These are phyloP conservation scores for Ceratocystis cacaofunesta DNA, from an alignment of 2,329 filamentous ascomycete species.

Conservation along the genomic window DNA sequence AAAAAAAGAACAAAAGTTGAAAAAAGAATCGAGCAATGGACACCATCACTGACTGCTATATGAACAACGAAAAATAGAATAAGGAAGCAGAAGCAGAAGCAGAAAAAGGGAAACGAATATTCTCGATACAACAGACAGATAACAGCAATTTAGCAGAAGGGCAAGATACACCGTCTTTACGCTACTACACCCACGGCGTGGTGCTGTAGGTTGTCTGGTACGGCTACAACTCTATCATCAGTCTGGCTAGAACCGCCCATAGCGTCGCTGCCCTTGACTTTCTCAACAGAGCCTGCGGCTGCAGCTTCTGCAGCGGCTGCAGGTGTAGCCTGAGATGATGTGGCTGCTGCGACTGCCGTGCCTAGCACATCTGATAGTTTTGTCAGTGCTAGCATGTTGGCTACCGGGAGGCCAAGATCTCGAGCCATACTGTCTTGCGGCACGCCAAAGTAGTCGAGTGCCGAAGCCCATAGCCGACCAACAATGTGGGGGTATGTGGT, in stretches of 20 bases:
- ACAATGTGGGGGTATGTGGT: constrained; percentile 27
- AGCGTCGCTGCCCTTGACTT: not conserved
- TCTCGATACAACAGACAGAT: constrained; percentile 13
- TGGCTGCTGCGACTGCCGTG: constrained; percentile 13
- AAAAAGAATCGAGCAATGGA: not conserved
- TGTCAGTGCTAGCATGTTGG: constrained; percentile 12
- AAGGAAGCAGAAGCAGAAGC: constrained; percentile 2
- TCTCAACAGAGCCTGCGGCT: not conserved
- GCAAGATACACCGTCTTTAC: not conserved
- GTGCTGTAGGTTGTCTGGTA: not conserved
- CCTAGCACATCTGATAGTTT: constrained; percentile 16
- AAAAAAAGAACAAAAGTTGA: constrained; percentile 4
- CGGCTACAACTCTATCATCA: not conserved
- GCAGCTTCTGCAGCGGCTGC: constrained; percentile 1
- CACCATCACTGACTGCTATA: not conserved
- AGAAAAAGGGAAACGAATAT: constrained; percentile 2
- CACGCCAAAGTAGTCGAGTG: constrained; percentile 17
- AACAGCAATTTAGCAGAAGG: not conserved
- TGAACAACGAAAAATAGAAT: not conserved
- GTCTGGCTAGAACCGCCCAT: not conserved
- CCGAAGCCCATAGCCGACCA: constrained; percentile 19
- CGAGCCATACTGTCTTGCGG: constrained; percentile 15
- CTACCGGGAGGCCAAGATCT: constrained; percentile 17
- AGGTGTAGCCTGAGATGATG: constrained; percentile 8
- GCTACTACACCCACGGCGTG: not conserved